Evolutionary conservation across 441 rosid species (phyloP).

Genomic region (Daphne laureola): DNA sequence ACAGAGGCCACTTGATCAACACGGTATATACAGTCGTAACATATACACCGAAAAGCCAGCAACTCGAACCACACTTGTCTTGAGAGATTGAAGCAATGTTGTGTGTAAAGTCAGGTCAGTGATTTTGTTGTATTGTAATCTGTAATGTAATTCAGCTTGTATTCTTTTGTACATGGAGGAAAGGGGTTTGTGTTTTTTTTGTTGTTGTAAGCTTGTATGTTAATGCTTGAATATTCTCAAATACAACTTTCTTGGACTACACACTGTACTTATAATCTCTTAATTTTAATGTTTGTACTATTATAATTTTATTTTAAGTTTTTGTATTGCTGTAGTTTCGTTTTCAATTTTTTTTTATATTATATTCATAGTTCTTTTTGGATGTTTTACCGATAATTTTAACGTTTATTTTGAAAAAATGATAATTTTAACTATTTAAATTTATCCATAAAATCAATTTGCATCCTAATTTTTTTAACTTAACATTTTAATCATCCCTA

Average conservation of each 20-base stretch:
- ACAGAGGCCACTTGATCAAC: slow-evolving; percentile 14
- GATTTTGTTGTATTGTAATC: slow-evolving; percentile 15
- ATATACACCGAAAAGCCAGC: slow-evolving; percentile 5
- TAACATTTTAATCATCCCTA: too few relatives aligned
- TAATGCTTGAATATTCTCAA: slow-evolving; percentile 1
- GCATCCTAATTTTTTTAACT: too few relatives aligned
- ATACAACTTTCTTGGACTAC: background rate
- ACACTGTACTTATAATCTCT: too few relatives aligned
- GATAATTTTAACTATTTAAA: too few relatives aligned
- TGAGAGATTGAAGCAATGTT: slow-evolving; percentile 12
- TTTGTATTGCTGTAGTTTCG: too few relatives aligned
- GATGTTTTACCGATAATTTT: too few relatives aligned
- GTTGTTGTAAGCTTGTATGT: slow-evolving; percentile 4
- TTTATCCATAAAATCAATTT: too few relatives aligned
- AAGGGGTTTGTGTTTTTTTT: slow-evolving; percentile 15
- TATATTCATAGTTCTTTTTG: too few relatives aligned
- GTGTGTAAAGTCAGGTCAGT: slow-evolving; percentile 24
- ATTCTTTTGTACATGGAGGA: slow-evolving; percentile 45
- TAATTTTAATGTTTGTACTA: too few relatives aligned
- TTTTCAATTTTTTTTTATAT: too few relatives aligned
- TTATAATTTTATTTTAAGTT: too few relatives aligned
- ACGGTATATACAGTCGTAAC: slow-evolving; percentile 7
- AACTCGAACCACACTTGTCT: slow-evolving; percentile 10
- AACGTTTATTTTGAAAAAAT: too few relatives aligned
- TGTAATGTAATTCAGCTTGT: slow-evolving; percentile 17